phyloP scores from a whole-genome alignment of 1,284 basidiomycete species.

The Trichosporon coremiiforme region DNA sequence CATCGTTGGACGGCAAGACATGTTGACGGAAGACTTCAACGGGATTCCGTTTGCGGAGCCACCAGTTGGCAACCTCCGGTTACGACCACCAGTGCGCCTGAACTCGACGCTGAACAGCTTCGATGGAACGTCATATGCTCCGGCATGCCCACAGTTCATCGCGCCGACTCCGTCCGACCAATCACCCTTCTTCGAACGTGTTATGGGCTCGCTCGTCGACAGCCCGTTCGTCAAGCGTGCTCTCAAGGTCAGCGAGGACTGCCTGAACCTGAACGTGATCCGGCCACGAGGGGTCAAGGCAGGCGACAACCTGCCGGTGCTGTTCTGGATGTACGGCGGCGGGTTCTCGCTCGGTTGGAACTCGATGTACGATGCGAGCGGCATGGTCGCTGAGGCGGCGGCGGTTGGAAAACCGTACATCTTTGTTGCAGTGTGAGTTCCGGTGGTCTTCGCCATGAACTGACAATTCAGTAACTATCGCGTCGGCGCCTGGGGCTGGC shows the following conservation, averaged over 20 bases:
- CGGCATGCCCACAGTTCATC: constrained; percentile 28
- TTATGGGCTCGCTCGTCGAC: constrained; percentile 1
- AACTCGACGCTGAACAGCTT: constrained; percentile 38
- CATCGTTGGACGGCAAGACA: constrained; percentile 21
- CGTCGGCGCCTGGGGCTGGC: constrained; percentile 53
- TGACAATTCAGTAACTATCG: constrained; percentile 58
- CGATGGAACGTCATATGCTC: constrained; percentile 21
- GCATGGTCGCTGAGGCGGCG: constrained; percentile 21
- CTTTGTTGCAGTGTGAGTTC: constrained; percentile 56
- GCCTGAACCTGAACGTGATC: constrained; percentile 36
- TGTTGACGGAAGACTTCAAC: constrained; percentile 23
- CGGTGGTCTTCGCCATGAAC: neutral
- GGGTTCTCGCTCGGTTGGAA: constrained; percentile 35
- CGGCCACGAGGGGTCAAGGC: constrained; percentile 31
- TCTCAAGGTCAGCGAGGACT: constrained; percentile 34
- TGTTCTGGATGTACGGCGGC: constrained; percentile 46
- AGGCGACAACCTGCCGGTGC: constrained; percentile 40
- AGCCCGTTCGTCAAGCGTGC: constrained; percentile 17
- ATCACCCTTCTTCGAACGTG: constrained; percentile 13
- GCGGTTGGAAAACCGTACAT: constrained; percentile 57
- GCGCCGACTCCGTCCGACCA: constrained; percentile 16
- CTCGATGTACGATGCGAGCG: constrained; percentile 30
- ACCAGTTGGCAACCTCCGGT: constrained; percentile 20
- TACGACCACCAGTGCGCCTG: constrained; percentile 57
- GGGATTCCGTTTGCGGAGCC: constrained; percentile 69